Conservation (phyloP, 352 stramenopile genomes). For the Pythium chondricola region DNA sequence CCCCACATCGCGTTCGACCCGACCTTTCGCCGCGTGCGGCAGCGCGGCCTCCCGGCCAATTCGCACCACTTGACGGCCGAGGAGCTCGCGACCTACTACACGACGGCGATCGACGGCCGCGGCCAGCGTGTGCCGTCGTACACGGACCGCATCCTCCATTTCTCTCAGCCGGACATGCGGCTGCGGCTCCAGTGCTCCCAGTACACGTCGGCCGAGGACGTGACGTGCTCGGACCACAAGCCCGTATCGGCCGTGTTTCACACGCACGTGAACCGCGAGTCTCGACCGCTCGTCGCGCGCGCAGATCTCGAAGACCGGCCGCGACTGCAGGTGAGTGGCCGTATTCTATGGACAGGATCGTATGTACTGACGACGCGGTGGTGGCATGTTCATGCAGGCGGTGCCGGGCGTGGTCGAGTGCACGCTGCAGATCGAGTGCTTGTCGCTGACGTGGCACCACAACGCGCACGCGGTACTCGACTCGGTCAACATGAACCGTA, state of each 20-base stretch:
- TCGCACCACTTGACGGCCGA: conserved; percentile 8
- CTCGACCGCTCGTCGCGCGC: conserved; percentile 42
- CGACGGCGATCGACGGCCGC: conserved; percentile 43
- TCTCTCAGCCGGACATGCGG: conserved; percentile 65
- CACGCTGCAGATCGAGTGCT: conserved; percentile 46
- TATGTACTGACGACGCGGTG: too few species aligned
- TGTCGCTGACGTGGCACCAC: conserved; percentile 42
- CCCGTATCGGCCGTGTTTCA: conserved; percentile 73
- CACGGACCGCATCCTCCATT: conserved; percentile 86
- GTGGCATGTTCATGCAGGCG: conserved; percentile 26
- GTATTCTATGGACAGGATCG: too few species aligned
- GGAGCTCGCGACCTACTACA: conserved; percentile 47
- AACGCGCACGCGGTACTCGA: conserved; percentile 18
- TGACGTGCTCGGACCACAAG: conserved; percentile 81
- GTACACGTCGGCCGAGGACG: conserved; percentile 72
- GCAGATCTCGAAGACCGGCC: conserved; percentile 37
- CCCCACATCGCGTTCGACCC: conserved; percentile 69
- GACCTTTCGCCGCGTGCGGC: conserved; percentile 63
- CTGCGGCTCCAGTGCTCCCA: conserved; percentile 50
- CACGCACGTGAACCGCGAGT: conserved; percentile 49
- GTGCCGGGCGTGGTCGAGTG: conserved; percentile 54
- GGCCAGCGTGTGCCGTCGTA: conserved; percentile 80
- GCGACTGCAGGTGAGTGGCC: conserved; percentile 54
- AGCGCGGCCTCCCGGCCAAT: conserved; percentile 15
- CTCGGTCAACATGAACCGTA: conserved; percentile 16